Evolutionary conservation across 2,329 filamentous ascomycete genomes (phyloP), one percentile per base, ranked within the genome.

Genomic region (Apiospora saccharicola): DNA sequence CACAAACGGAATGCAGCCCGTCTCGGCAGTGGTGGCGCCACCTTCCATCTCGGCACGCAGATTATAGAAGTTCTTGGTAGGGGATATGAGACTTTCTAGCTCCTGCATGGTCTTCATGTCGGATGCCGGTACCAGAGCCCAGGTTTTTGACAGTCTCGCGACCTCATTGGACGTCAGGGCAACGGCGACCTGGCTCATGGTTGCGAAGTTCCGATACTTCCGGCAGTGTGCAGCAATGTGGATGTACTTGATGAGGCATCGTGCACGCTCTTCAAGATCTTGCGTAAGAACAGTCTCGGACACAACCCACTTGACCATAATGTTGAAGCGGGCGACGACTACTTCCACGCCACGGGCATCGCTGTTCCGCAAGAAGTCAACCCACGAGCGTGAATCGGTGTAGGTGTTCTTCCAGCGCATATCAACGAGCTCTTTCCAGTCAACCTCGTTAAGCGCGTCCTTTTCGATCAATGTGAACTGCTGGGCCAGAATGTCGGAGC

Each of bases 381-480:
- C 93, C 94, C 94, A 96, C 30, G 94, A 94, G 70, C 91, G 89
- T 47, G 90, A 89, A 73, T 91, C 86, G 69, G 88, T 90, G 68
- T 88, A 89, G 24, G 87, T 85, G 76, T 94, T 90, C 79, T 93
- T 94, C 93, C 94, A 96, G 69, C 90, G 90, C 87, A 96, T 92
- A 71, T 95, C 93, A 71, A 96, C 93, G 16, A 96, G 86, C 76
- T 96, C 94, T 79, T 93, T 94, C 94, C 94, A 96, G 82, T 96
- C 93, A 74, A 96, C 93, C 80, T 96, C 94, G 76, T 94, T 93
- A 30, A 96, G 85, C 0, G 93, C 94, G 79, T 96, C 94, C 80
- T 96, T 95, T 79, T 96, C 94, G 67, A 96, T 94, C 46, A 96
- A 87, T 0, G 93, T 96, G 76, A 96, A 94, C 77, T 96, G 94